phyloP scores from a whole-genome alignment of 257 asterid species.

The Nicotiana undulata region DNA sequence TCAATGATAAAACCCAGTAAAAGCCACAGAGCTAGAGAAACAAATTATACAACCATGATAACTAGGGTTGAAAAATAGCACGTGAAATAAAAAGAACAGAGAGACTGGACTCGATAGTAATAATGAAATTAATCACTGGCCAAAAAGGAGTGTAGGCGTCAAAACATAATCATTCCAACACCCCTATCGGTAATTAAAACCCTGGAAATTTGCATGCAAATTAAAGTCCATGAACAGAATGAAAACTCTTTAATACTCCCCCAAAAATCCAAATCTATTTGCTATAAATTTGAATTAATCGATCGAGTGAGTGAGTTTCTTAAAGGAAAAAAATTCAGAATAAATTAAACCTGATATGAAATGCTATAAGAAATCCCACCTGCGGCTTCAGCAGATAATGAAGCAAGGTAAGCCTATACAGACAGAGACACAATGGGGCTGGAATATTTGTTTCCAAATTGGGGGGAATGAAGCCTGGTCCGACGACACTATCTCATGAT shows the following conservation, averaged over 20 bases:
- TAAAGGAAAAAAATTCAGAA: not conserved
- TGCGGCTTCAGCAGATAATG: not conserved
- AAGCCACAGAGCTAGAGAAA: not conserved
- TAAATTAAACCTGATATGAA: not conserved
- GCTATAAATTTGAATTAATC: not conserved
- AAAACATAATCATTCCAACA: not conserved
- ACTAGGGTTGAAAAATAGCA: slow-evolving; percentile 1
- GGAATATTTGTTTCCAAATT: slow-evolving; percentile 7
- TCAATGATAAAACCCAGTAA: not conserved
- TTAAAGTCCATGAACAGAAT: not conserved
- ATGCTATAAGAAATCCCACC: not conserved
- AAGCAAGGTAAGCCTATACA: too few relatives aligned
- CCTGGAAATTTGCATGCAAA: not conserved
- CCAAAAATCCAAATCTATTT: not conserved
- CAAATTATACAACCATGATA: slow-evolving; percentile 7
- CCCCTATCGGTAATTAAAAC: not conserved
- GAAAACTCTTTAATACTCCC: not conserved
- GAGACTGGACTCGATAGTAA: not conserved
- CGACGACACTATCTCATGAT: slow-evolving; percentile 22
- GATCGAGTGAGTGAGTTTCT: not conserved
- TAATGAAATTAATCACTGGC: not conserved
- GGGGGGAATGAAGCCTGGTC: slow-evolving; percentile 75
- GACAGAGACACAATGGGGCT: not conserved
- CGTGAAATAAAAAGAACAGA: not conserved
- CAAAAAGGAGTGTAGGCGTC: not conserved